A percentile compares a stretch with the other conserved stretches of the same genome.
These are phyloP conservation scores for Penicillium taxi DNA, from an alignment of 495 filamentous ascomycete genomes.

Conservation along the genomic window DNA sequence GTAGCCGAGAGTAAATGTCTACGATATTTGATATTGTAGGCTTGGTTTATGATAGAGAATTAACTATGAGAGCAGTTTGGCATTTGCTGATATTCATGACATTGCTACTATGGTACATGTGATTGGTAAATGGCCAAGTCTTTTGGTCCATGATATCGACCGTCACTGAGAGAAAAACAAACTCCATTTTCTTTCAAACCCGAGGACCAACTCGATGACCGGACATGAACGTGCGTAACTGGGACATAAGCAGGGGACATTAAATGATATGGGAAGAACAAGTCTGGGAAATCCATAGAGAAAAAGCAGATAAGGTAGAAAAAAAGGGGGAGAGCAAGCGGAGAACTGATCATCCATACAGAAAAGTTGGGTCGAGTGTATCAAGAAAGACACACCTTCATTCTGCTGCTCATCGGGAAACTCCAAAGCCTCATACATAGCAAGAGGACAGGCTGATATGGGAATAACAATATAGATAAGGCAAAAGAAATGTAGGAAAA, in stretches of 20 bases:
- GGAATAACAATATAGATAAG: not conserved
- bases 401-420: slow-evolving; percentile 23
- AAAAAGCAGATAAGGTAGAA: slow-evolving; percentile 5
- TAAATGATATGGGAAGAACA: not conserved
- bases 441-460: slow-evolving; percentile 9
- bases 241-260: slow-evolving; percentile 10
- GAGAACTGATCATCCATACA: slow-evolving; percentile 6
- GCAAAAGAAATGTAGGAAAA: not conserved
- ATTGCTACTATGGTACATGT: slow-evolving; percentile 23
- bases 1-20: slow-evolving; percentile 12
- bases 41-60: too few species aligned
- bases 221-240: slow-evolving; percentile 20
- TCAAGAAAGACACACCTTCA: too few species aligned
- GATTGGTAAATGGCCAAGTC: slow-evolving; percentile 5
- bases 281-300: too few species aligned
- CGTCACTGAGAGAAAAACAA: slow-evolving; percentile 12
- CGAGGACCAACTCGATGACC: slow-evolving; percentile 20
- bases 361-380: too few species aligned
- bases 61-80: too few species aligned
- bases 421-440: slow-evolving; percentile 30
- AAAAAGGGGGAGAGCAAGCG: slow-evolving; percentile 7
- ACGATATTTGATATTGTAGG: slow-evolving; percentile 1
- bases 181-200: slow-evolving; percentile 24
- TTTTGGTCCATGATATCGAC: slow-evolving; percentile 11
- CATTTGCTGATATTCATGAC: slow-evolving; percentile 19